Conservation (phyloP, 345 rosid genomes). For the Rhizophora mangle region DNA sequence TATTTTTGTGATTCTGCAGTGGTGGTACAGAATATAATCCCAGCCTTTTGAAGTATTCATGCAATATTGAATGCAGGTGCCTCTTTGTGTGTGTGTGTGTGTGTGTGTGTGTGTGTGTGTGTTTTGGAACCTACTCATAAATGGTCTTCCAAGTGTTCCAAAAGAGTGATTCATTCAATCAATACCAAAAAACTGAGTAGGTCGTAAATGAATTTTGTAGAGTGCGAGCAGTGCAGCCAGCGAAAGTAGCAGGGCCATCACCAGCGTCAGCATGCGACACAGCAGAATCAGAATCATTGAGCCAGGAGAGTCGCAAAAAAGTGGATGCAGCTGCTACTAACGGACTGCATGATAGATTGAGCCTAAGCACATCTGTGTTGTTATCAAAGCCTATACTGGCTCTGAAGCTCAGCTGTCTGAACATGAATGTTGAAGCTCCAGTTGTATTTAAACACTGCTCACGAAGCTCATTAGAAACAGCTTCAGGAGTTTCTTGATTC, state of each 20-base stretch:
- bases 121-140: neutral
- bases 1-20: conserved; percentile 43
- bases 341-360: conserved; percentile 31
- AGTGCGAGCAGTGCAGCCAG: conserved; percentile 58
- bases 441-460: conserved; percentile 30
- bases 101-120: neutral
- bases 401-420: conserved; percentile 61
- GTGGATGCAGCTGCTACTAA: conserved; percentile 12
- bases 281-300: conserved; percentile 22
- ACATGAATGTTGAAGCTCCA: conserved; percentile 88
- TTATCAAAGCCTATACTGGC: conserved; percentile 76
- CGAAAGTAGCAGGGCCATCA: conserved; percentile 40
- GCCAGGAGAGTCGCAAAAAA: neutral
- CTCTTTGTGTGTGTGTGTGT: neutral
- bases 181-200: too few species aligned
- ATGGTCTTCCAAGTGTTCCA: neutral
- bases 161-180: too few species aligned
- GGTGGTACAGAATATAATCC: conserved; percentile 65
- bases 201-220: conserved; percentile 22
- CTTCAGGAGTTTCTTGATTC: conserved; percentile 17
- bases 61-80: conserved; percentile 83
- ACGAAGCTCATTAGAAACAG: conserved; percentile 13
- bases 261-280: conserved; percentile 23
- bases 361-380: conserved; percentile 56
- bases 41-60: conserved; percentile 74